A percentile compares a stretch with the other conserved stretches of the same genome.
These are phyloP conservation scores for Ogataea methanolica DNA, from an alignment of 805 yeast species.

Conservation along the genomic window DNA sequence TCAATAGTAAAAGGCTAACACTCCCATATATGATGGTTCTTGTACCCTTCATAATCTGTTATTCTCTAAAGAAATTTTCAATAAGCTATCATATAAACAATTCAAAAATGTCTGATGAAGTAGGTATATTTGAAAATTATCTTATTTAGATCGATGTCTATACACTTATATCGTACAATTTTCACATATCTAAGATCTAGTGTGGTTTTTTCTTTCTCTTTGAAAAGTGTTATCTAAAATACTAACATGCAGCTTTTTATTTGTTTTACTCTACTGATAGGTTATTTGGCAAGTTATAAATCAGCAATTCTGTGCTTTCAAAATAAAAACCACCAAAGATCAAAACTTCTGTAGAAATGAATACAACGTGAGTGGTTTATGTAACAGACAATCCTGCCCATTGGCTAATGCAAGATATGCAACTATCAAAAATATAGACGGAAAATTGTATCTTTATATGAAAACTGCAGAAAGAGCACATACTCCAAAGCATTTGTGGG, in stretches of 20 bases:
- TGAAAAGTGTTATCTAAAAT: neutral
- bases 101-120: conserved; percentile 26
- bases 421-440: conserved; percentile 76
- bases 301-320: conserved; percentile 93
- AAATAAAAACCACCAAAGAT: conserved; percentile 80
- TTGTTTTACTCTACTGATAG: conserved; percentile 34
- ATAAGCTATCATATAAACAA: neutral
- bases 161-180: neutral
- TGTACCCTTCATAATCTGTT: no score
- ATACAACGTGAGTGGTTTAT: conserved; percentile 91
- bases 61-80: neutral
- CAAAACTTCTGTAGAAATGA: conserved; percentile 95
- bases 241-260: conserved; percentile 4
- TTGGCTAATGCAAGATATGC: conserved; percentile 91
- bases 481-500: conserved; percentile 93
- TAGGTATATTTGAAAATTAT: conserved; percentile 9
- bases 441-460: conserved; percentile 81
- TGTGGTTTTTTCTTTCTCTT: neutral
- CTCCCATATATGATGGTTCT: neutral
- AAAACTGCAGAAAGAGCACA: conserved; percentile 98
- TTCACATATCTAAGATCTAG: neutral
- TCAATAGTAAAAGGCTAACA: neutral
- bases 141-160: neutral
- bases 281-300: conserved; percentile 97
- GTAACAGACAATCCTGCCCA: conserved; percentile 93